These are phyloP conservation scores for Linum usitatissimum DNA, from an alignment of 345 rosid species.

Conservation along the genomic window DNA sequence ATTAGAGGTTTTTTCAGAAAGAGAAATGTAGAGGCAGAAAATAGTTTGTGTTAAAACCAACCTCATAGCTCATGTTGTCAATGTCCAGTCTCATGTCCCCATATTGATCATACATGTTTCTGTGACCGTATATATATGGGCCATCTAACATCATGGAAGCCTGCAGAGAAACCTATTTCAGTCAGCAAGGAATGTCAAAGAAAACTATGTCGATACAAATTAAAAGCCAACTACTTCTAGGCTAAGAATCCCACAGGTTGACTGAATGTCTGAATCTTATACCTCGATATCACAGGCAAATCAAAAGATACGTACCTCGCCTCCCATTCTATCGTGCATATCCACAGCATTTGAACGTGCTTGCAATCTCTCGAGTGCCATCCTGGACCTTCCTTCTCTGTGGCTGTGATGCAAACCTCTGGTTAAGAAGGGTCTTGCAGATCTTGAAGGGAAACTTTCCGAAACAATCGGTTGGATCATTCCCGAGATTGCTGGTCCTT, in stretches of 20 bases:
- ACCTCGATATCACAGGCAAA: background rate
- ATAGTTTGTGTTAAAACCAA: slow-evolving; percentile 3
- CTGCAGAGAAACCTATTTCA: slow-evolving; percentile 26
- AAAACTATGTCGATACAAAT: too few relatives aligned
- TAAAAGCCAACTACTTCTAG: too few relatives aligned
- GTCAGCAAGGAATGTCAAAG: too few relatives aligned
- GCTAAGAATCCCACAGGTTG: background rate
- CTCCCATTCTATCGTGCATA: slow-evolving; percentile 11
- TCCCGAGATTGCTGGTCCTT: slow-evolving; percentile 10
- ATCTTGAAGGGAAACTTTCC: slow-evolving; percentile 17
- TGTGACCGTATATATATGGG: slow-evolving; percentile 40
- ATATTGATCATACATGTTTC: slow-evolving; percentile 55
- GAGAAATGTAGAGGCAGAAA: background rate
- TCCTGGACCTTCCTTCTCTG: slow-evolving; percentile 19
- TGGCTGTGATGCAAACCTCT: slow-evolving; percentile 19
- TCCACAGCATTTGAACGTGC: slow-evolving; percentile 11
- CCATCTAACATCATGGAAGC: slow-evolving; percentile 44
- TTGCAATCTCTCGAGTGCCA: slow-evolving; percentile 16
- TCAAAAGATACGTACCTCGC: slow-evolving; percentile 14
- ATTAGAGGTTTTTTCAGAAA: background rate
- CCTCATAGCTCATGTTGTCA: slow-evolving; percentile 89
- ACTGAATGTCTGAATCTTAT: background rate
- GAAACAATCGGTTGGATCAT: slow-evolving; percentile 10
- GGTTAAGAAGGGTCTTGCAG: slow-evolving; percentile 15
- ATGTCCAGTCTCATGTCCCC: slow-evolving; percentile 79